Conservation (phyloP, 1,284 basidiomycete genomes). For the Wallemia hederae region DNA sequence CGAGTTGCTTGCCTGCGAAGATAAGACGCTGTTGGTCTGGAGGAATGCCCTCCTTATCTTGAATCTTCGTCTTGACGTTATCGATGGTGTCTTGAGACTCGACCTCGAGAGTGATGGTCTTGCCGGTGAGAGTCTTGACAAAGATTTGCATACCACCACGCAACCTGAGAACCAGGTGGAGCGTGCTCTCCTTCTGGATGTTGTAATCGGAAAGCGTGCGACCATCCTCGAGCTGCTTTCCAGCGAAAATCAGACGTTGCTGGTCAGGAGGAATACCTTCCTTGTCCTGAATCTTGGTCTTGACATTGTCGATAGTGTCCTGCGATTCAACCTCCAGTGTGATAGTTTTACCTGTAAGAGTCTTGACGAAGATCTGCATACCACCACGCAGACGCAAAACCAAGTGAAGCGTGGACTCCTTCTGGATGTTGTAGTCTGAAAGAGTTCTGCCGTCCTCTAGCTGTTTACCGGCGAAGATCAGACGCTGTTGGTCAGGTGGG, state of each 20-base stretch:
- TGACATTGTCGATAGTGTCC: slow-evolving; percentile 94
- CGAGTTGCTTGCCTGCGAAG: slow-evolving; percentile 19
- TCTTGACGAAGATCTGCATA: slow-evolving; percentile 17
- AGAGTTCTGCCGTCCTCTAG: slow-evolving; percentile 16
- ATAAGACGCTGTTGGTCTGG: slow-evolving; percentile 21
- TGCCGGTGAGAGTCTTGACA: slow-evolving; percentile 20
- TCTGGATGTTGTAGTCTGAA: slow-evolving; percentile 17
- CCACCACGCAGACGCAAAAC: slow-evolving; percentile 3
- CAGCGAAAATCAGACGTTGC: slow-evolving; percentile 20
- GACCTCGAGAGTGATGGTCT: slow-evolving; percentile 24
- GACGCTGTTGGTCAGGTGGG: slow-evolving; percentile 20
- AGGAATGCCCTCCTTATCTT: slow-evolving; percentile 16
- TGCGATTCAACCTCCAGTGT: slow-evolving; percentile 19
- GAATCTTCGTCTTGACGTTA: slow-evolving; percentile 84
- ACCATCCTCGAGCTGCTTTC: slow-evolving; percentile 36
- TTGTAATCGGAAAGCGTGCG: slow-evolving; percentile 42
- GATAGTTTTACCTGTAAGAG: slow-evolving; percentile 9
- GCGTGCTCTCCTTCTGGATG: slow-evolving; percentile 16
- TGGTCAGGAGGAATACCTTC: slow-evolving; percentile 19
- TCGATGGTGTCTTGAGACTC: slow-evolving; percentile 63
- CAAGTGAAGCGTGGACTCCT: slow-evolving; percentile 16
- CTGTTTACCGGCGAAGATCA: slow-evolving; percentile 21
- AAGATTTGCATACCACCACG: slow-evolving; percentile 19
- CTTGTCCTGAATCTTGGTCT: slow-evolving; percentile 82
- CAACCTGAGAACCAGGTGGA: slow-evolving; percentile 20